Conservation (phyloP, 768 basidiomycete genomes). For the Tricholoma furcatifolium region DNA sequence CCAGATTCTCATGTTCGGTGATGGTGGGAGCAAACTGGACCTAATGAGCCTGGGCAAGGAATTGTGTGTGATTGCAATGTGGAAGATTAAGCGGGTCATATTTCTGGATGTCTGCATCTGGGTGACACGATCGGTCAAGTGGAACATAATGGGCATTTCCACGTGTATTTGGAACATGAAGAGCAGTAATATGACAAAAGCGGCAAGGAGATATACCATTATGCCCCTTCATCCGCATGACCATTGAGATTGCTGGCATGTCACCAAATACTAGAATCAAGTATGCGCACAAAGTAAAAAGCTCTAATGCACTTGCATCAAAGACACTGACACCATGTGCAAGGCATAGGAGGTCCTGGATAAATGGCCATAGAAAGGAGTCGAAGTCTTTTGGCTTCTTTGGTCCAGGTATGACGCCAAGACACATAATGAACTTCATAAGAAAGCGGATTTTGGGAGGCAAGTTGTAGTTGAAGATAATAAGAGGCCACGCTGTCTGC, state of each 20-base stretch:
- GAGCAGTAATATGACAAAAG: slow-evolving; percentile 27
- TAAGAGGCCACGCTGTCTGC: slow-evolving; percentile 35
- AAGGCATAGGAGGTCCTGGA: slow-evolving; percentile 31
- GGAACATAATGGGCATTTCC: slow-evolving; percentile 21
- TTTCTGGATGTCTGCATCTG: background rate
- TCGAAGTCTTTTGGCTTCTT: slow-evolving; percentile 33
- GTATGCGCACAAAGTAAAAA: slow-evolving; percentile 18
- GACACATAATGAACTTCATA: slow-evolving; percentile 27
- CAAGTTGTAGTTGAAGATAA: slow-evolving; percentile 34
- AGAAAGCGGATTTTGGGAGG: slow-evolving; percentile 29
- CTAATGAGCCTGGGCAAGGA: slow-evolving; percentile 17
- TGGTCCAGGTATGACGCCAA: slow-evolving; percentile 41
- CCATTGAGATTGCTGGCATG: slow-evolving; percentile 21
- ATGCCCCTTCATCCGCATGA: slow-evolving; percentile 36
- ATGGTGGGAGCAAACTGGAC: slow-evolving; percentile 16
- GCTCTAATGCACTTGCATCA: slow-evolving; percentile 18
- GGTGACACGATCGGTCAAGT: slow-evolving; percentile 11
- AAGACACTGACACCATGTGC: slow-evolving; percentile 30
- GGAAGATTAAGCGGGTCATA: slow-evolving; percentile 21
- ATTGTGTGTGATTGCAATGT: slow-evolving; percentile 8
- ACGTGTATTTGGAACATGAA: slow-evolving; percentile 12
- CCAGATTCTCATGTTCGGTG: slow-evolving; percentile 14
- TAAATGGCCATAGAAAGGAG: slow-evolving; percentile 37
- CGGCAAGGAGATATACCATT: slow-evolving; percentile 34
- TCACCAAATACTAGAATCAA: slow-evolving; percentile 22